Evolutionary conservation across 257 asterid species (phyloP).

Genomic region (Rehmannia glutinosa): DNA sequence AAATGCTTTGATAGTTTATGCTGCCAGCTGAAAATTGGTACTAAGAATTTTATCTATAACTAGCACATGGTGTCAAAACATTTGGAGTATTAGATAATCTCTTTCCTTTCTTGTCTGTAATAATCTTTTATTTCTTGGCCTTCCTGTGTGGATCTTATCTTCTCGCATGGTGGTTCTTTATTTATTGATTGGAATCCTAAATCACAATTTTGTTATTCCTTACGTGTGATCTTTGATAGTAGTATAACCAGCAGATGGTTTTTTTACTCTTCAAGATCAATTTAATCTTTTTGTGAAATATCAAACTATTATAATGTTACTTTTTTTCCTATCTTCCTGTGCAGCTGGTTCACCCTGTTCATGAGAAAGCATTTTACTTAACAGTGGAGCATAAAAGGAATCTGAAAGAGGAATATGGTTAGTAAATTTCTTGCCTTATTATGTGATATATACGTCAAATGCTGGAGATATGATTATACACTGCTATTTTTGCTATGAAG

Average conservation of each 20-base stretch:
- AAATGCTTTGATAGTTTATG: neutral
- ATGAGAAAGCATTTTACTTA: conserved; percentile 23
- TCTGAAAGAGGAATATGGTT: conserved; percentile 26
- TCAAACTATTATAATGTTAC: neutral
- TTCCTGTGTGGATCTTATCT: neutral
- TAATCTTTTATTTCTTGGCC: neutral
- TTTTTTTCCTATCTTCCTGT: neutral
- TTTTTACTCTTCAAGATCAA: neutral
- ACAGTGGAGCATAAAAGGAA: conserved; percentile 17
- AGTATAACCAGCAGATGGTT: neutral
- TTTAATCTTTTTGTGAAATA: neutral
- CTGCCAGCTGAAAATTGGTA: too few relatives aligned
- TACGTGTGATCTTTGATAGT: neutral
- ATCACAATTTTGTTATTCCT: neutral
- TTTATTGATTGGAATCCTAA: neutral
- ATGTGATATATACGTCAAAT: neutral
- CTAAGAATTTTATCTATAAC: too few relatives aligned
- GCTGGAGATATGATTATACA: neutral
- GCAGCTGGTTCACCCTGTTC: conserved; percentile 19
- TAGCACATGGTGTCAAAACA: too few relatives aligned
- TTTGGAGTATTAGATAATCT: too few relatives aligned
- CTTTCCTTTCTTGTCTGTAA: neutral
- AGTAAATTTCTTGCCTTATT: neutral
- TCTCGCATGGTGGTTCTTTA: neutral
- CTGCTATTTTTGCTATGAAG: neutral